Base-by-base conservation (phyloP, 2,329 filamentous ascomycete species). In the Xylariaceae sp. region DNA sequence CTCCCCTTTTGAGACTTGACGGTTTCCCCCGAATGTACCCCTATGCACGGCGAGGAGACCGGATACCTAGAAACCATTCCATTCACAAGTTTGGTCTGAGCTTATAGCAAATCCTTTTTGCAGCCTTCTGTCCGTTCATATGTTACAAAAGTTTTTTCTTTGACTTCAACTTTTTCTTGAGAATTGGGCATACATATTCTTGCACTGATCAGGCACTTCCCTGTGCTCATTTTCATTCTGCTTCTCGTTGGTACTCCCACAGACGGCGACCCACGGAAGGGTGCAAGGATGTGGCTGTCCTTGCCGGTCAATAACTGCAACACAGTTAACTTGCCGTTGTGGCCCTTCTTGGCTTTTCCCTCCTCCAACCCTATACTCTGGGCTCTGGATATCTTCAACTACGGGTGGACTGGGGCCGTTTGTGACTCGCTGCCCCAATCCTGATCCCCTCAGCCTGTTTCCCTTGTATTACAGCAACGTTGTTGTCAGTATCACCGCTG, bases 401-500 rank as follows among this genome's bases (percentile, higher is more conserved):
- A 44, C 53, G 64, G 67, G 65, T 53, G 52, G 51, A 44, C 47
- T 47, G 44, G 48, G 48, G 44, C 42, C 57, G 53, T 54, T 59
- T 68, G 67, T 71, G 65, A 61, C 65, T 70, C 61, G 61, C 63
- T 66, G 65, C 61, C 72, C 71, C 70, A 70, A 72, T 70, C 63
- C 68, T 70, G 63, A 67, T n/a, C 68, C 68, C 66, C 68, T 67
- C 68, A 62, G 63, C 59, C 60, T 66, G 43, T 54, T 56, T 37
- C 66, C 64, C 48, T 49, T 72, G 76, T 78, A 66, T 67, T 59
- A 78, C 76, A 61, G 65, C 65, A 67, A 68, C 65, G 70, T 67
- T 71, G 73, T 56, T 55, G 51, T 52, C 73, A 72, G 74, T 77
- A 70, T 70, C 64, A 76, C 74, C 65, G 61, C 54, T 58, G 55